Evolutionary conservation across 2,329 filamentous ascomycete species (phyloP).

Genomic region (Stagonosporopsis vannaccii): DNA sequence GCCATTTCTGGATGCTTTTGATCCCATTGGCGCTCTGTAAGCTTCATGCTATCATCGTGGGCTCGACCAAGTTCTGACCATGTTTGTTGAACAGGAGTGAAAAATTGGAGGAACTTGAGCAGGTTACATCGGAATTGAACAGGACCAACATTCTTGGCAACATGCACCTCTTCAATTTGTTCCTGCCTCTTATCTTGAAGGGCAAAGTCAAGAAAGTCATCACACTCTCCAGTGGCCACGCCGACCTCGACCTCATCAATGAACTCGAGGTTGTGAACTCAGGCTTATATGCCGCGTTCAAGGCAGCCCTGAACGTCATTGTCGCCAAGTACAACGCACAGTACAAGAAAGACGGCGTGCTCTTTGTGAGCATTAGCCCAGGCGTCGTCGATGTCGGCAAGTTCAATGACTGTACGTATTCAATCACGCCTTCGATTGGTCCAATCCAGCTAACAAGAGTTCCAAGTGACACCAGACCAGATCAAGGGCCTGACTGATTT

Average conservation of each 20-base stretch:
- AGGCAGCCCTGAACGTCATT: slow-evolving; percentile 61
- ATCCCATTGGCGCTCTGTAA: slow-evolving; percentile 51
- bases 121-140: slow-evolving; percentile 43
- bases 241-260: slow-evolving; percentile 56
- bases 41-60: slow-evolving; percentile 21
- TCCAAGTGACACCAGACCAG: slow-evolving; percentile 27
- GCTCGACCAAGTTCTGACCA: neutral
- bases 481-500: slow-evolving; percentile 36
- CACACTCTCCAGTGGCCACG: slow-evolving; percentile 56
- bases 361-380: slow-evolving; percentile 62
- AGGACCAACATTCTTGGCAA: slow-evolving; percentile 61
- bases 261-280: slow-evolving; percentile 46
- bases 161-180: slow-evolving; percentile 62
- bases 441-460: neutral
- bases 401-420: slow-evolving; percentile 1
- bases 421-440: neutral
- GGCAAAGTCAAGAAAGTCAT: slow-evolving; percentile 64
- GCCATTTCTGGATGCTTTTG: slow-evolving; percentile 36
- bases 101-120: slow-evolving; percentile 44
- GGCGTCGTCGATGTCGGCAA: slow-evolving; percentile 59
- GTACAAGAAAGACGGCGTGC: slow-evolving; percentile 59
- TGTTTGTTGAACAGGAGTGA: slow-evolving; percentile 29
- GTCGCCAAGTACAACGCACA: slow-evolving; percentile 57
- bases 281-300: slow-evolving; percentile 57
- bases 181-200: slow-evolving; percentile 61